phyloP scores from a whole-genome alignment of 2,329 filamentous ascomycete genomes.

The Magnaporthales sp. region DNA sequence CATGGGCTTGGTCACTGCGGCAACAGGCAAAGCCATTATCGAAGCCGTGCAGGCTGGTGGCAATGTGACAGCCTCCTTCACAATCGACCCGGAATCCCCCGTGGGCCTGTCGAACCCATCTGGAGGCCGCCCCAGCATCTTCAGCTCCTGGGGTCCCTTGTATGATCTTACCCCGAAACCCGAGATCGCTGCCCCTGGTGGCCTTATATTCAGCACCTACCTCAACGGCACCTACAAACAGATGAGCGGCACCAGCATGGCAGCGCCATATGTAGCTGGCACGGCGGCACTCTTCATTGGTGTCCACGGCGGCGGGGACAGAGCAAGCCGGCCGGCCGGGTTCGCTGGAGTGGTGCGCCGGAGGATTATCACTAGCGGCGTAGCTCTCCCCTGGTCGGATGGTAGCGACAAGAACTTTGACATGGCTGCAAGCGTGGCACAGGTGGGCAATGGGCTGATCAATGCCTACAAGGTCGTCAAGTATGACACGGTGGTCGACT shows the following conservation, averaged over 20 bases:
- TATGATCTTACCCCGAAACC: conserved; percentile 34
- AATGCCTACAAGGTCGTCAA: conserved; percentile 29
- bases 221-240: conserved; percentile 24
- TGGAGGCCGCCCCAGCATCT: conserved; percentile 17
- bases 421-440: conserved; percentile 10
- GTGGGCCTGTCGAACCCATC: conserved; percentile 7
- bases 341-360: conserved; percentile 17
- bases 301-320: conserved; percentile 13
- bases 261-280: conserved; percentile 36
- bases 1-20: neutral
- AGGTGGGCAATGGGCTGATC: conserved; percentile 15
- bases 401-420: conserved; percentile 12
- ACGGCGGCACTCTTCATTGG: conserved; percentile 29
- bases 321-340: conserved; percentile 7
- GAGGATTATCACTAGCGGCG: conserved; percentile 23
- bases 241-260: conserved; percentile 39
- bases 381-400: conserved; percentile 17
- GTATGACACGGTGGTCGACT: conserved; percentile 24
- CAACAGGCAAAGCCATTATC: conserved; percentile 20
- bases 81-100: neutral
- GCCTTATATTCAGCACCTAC: conserved; percentile 36
- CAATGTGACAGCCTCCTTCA: conserved; percentile 20
- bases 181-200: conserved; percentile 32
- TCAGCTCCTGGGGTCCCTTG: conserved; percentile 32
- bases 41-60: conserved; percentile 19